Evolutionary conservation across 2,329 filamentous ascomycete genomes (phyloP).

Genomic region (Nothophaeocryptopus gaeumannii): DNA sequence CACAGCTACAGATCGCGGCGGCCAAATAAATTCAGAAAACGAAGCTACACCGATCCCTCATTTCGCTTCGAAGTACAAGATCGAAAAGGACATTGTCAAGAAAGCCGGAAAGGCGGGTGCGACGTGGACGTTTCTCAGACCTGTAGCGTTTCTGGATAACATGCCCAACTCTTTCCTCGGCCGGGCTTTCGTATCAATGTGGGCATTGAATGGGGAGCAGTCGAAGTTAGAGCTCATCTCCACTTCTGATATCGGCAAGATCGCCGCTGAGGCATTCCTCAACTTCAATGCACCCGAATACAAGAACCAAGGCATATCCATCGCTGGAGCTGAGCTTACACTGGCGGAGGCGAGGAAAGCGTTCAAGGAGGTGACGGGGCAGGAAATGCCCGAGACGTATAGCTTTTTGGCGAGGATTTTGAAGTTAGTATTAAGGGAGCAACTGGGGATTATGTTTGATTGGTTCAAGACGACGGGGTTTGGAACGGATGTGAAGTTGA

Average conservation of each 20-base stretch:
- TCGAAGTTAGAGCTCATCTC: constrained; percentile 40
- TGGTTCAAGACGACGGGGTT: constrained; percentile 53
- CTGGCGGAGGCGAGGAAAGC: constrained; percentile 45
- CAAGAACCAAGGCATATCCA: constrained; percentile 44
- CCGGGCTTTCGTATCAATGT: constrained; percentile 49
- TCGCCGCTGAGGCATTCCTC: constrained; percentile 51
- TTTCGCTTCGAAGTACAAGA: constrained; percentile 59
- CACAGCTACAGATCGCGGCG: constrained; percentile 56
- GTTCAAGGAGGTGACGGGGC: constrained; percentile 49
- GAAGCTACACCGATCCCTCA: constrained; percentile 59
- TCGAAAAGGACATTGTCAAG: constrained; percentile 60
- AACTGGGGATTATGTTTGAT: constrained; percentile 34
- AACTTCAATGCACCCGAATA: constrained; percentile 41
- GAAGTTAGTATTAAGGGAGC: constrained; percentile 40
- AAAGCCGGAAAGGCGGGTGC: constrained; percentile 41
- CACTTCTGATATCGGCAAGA: constrained; percentile 44
- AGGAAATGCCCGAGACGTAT: constrained; percentile 44
- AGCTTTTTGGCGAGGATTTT: constrained; percentile 41
- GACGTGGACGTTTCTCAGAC: constrained; percentile 61
- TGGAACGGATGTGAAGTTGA: constrained; percentile 43
- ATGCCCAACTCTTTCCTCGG: constrained; percentile 47
- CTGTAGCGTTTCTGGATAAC: constrained; percentile 64
- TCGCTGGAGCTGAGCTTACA: constrained; percentile 55
- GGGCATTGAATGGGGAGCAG: constrained; percentile 33
- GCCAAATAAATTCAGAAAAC: constrained; percentile 47